Conservation (phyloP, 1,139 yeast species). For the Yamadazyma buinensis region DNA sequence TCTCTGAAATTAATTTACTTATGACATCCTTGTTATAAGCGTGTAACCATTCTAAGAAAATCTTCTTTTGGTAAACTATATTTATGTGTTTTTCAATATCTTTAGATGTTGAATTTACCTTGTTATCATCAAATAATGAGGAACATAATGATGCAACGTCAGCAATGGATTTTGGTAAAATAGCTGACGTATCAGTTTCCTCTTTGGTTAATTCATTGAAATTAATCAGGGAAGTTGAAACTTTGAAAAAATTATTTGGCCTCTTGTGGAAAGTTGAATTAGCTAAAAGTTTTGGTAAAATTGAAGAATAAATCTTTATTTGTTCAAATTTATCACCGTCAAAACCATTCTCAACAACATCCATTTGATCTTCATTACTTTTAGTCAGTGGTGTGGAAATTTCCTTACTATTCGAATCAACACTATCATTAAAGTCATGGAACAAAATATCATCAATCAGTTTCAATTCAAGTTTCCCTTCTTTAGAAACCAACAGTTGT, state of each 20-base stretch:
- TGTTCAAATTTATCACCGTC: constrained; percentile 12
- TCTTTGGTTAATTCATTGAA: constrained; percentile 6
- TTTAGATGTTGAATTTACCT: constrained; percentile 1
- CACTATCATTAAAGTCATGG: constrained; percentile 40
- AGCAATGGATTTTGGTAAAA: constrained; percentile 1
- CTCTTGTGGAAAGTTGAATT: constrained; percentile 20
- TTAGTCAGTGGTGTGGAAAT: constrained; percentile 22
- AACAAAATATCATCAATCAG: constrained; percentile 53
- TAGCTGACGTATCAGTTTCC: background rate
- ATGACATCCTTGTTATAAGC: constrained; percentile 19
- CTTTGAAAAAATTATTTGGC: constrained; percentile 24
- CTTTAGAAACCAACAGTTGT: constrained; percentile 11
- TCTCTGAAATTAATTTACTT: constrained; percentile 14
- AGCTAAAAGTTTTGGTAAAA: constrained; percentile 14
- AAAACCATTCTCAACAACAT: constrained; percentile 4
- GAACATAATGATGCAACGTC: constrained; percentile 13
- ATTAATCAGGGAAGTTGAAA: constrained; percentile 10
- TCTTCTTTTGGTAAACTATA: constrained; percentile 32
- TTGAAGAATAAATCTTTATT: constrained; percentile 8
- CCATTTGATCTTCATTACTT: constrained; percentile 12
- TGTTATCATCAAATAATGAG: constrained; percentile 21
- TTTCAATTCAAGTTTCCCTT: constrained; percentile 21
- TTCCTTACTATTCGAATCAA: constrained; percentile 15
- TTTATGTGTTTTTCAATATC: constrained; percentile 2
- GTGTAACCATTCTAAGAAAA: constrained; percentile 41